Evolutionary conservation across 2,329 filamentous ascomycete species (phyloP).

Genomic region (Nannizziopsis arthrosporioides): DNA sequence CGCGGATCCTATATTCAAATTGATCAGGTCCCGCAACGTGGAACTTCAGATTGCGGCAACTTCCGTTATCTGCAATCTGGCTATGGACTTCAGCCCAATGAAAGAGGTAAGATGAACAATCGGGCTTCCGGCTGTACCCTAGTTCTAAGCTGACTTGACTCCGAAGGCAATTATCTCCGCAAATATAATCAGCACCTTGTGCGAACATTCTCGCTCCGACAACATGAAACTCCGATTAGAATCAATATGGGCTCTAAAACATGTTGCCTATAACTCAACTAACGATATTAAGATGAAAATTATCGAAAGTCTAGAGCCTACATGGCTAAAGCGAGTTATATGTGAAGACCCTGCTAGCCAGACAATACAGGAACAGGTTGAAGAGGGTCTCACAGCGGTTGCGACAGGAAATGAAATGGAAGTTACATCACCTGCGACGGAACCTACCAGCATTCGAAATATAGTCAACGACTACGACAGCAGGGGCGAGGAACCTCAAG

Average conservation of each 20-base stretch:
- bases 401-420: conserved; percentile 11
- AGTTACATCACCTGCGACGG: conserved; percentile 27
- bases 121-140: not conserved
- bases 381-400: conserved; percentile 24
- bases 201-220: conserved; percentile 69
- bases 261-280: conserved; percentile 63
- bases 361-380: conserved; percentile 21
- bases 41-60: conserved; percentile 80
- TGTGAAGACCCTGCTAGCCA: conserved; percentile 41
- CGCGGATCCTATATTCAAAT: conserved; percentile 60
- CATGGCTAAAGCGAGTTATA: conserved; percentile 72
- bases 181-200: conserved; percentile 65
- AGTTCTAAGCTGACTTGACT: not conserved
- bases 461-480: conserved; percentile 27
- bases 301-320: conserved; percentile 62
- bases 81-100: conserved; percentile 84
- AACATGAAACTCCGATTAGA: conserved; percentile 71
- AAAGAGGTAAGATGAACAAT: conserved; percentile 52
- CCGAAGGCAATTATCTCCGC: conserved; percentile 58
- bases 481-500: conserved; percentile 11
- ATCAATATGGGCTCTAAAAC: conserved; percentile 87
- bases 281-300: conserved; percentile 65
- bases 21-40: conserved; percentile 62
- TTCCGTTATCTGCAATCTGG: conserved; percentile 69
- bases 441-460: conserved; percentile 49